phyloP scores from a whole-genome alignment of 2,329 filamentous ascomycete genomes.

The Pseudogymnoascus sp. region DNA sequence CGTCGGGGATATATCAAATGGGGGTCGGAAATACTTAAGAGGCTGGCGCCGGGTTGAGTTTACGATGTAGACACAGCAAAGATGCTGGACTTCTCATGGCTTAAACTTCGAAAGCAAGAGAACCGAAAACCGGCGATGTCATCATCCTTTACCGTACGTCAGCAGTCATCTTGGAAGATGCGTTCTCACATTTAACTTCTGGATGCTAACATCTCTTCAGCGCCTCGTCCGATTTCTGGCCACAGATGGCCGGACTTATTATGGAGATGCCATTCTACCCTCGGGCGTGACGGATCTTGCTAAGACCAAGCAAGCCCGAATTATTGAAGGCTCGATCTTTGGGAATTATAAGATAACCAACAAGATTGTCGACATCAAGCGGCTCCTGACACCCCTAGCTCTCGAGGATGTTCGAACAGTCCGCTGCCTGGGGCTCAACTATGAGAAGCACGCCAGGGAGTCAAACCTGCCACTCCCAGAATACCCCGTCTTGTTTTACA shows the following conservation, averaged over 20 bases:
- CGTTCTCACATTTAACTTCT: background rate
- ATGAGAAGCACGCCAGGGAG: constrained; percentile 64
- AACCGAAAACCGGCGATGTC: background rate
- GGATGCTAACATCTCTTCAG: constrained; percentile 32
- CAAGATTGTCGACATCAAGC: constrained; percentile 46
- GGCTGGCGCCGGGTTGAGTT: background rate
- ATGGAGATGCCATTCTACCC: constrained; percentile 67
- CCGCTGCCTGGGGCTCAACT: constrained; percentile 65
- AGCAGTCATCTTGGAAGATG: background rate
- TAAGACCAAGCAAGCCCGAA: constrained; percentile 51
- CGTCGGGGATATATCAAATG: background rate
- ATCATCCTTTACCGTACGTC: constrained; percentile 9
- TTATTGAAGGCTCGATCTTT: constrained; percentile 61
- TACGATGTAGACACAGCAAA: background rate
- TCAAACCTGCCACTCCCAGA: constrained; percentile 61
- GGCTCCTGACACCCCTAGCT: constrained; percentile 57
- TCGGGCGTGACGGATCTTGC: constrained; percentile 52
- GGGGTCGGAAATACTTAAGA: constrained; percentile 7
- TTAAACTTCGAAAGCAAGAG: constrained; percentile 4
- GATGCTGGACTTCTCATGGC: constrained; percentile 1
- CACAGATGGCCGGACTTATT: constrained; percentile 61
- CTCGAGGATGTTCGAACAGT: constrained; percentile 58
- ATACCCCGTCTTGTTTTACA: constrained; percentile 69
- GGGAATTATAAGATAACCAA: constrained; percentile 57
- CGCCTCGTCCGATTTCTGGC: constrained; percentile 68